Evolutionary conservation across 352 stramenopile genomes (phyloP).

Genomic region (Globisporangium irregulare): DNA sequence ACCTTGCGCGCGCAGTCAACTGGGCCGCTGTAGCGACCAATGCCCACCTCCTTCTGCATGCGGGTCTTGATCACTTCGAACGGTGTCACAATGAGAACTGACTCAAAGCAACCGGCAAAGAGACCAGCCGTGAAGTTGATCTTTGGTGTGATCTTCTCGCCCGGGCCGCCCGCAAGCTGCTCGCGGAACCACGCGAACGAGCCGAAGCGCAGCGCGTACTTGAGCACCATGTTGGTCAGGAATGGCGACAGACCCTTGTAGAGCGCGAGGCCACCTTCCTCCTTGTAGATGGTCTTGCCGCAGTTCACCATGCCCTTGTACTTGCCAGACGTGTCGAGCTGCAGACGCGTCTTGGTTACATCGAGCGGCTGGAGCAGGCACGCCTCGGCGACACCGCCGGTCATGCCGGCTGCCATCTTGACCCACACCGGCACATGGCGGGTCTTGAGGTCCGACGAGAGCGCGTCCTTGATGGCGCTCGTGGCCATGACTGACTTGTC

Average conservation of each 20-base stretch:
- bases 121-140: conserved; percentile 91
- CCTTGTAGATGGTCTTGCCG: conserved; percentile 73
- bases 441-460: conserved; percentile 71
- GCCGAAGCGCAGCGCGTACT: conserved; percentile 87
- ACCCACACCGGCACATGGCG: conserved; percentile 67
- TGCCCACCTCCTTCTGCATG: conserved; percentile 93
- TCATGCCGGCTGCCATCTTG: conserved; percentile 87
- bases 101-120: conserved; percentile 93
- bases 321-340: conserved; percentile 68
- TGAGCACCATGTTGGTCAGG: conserved; percentile 88
- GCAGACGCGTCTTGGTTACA: conserved; percentile 84
- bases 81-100: conserved; percentile 95
- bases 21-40: conserved; percentile 87
- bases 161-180: conserved; percentile 67
- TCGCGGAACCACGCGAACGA: conserved; percentile 88
- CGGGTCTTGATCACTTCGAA: conserved; percentile 99
- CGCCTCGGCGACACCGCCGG: conserved; percentile 80
- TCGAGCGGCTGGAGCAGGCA: conserved; percentile 82
- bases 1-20: conserved; percentile 93
- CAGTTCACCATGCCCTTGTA: conserved; percentile 88
- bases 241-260: conserved; percentile 88
- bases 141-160: conserved; percentile 60
- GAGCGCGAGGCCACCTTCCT: conserved; percentile 66
- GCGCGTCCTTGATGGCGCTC: conserved; percentile 71
- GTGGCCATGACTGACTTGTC: conserved; percentile 44